Conservation (phyloP, 805 yeast genomes). For the Debaryomyces tyrocola region DNA sequence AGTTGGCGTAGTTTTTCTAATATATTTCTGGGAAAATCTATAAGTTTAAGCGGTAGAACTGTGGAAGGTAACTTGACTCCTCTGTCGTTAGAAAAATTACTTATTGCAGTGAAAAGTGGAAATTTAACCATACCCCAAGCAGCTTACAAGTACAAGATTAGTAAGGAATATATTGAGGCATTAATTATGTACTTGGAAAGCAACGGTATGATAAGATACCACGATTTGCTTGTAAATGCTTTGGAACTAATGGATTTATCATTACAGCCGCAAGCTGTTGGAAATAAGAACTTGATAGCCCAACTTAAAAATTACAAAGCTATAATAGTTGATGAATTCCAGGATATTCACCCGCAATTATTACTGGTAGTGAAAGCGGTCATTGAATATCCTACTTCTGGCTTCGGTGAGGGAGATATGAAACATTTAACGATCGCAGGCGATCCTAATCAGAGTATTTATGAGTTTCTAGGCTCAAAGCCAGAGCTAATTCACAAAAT, state of each 20-base stretch:
- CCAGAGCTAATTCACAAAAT: constrained; percentile 31
- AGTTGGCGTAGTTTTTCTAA: constrained; percentile 45
- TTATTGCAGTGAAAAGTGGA: constrained; percentile 23
- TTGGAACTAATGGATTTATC: constrained; percentile 24
- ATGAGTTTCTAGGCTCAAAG: constrained; percentile 61
- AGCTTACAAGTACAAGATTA: constrained; percentile 20
- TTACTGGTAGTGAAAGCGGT: constrained; percentile 41
- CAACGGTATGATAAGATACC: constrained; percentile 35
- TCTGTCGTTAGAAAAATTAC: constrained; percentile 20
- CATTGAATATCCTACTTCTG: constrained; percentile 34
- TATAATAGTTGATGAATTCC: constrained; percentile 71
- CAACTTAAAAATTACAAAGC: constrained; percentile 27
- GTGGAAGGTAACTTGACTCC: constrained; percentile 24
- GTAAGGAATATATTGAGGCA: constrained; percentile 24
- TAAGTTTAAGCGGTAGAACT: constrained; percentile 23
- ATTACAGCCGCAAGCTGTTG: constrained; percentile 19
- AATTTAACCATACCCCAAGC: constrained; percentile 20
- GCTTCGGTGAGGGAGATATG: constrained; percentile 7
- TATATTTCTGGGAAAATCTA: constrained; percentile 36
- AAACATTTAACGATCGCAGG: constrained; percentile 69
- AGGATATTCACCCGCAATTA: constrained; percentile 60
- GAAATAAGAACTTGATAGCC: constrained; percentile 11
- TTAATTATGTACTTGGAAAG: constrained; percentile 28
- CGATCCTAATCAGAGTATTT: constrained; percentile 70
- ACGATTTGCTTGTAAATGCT: constrained; percentile 35